phyloP scores from a whole-genome alignment of 192 early-diverging fungal genomes.

The Entomortierella beljakovae region DNA sequence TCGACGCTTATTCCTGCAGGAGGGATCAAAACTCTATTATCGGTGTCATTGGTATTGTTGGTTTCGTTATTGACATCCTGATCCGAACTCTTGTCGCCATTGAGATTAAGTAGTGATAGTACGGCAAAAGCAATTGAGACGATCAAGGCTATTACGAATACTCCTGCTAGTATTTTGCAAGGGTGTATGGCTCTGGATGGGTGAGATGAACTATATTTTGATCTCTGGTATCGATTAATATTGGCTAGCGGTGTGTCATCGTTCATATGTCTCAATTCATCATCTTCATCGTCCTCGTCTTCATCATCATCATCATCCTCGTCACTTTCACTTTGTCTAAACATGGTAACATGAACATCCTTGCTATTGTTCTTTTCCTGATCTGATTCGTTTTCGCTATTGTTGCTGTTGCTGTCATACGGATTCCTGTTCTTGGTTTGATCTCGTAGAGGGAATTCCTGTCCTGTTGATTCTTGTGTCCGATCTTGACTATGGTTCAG shows the following conservation, averaged over 20 bases:
- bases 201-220: background rate
- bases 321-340: background rate
- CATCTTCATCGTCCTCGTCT: constrained; percentile 19
- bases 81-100: background rate
- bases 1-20: constrained; percentile 34
- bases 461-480: background rate
- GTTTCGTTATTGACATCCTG: background rate
- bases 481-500: background rate
- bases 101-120: constrained; percentile 33
- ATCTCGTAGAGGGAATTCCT: constrained; percentile 5
- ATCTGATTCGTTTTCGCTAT: background rate
- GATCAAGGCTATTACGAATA: constrained; percentile 20
- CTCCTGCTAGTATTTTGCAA: constrained; percentile 38
- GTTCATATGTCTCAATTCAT: constrained; percentile 16
- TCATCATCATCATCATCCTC: constrained; percentile 14
- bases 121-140: constrained; percentile 36
- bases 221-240: constrained; percentile 7
- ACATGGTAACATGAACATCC: background rate
- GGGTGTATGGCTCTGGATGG: constrained; percentile 14
- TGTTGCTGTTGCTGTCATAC: background rate
- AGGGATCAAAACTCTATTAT: constrained; percentile 27
- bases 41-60: constrained; percentile 6
- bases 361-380: background rate
- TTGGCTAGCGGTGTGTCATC: constrained; percentile 34
- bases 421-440: background rate